Base-by-base conservation (phyloP, 1,139 yeast genomes). In the Yamadazyma dendronema region DNA sequence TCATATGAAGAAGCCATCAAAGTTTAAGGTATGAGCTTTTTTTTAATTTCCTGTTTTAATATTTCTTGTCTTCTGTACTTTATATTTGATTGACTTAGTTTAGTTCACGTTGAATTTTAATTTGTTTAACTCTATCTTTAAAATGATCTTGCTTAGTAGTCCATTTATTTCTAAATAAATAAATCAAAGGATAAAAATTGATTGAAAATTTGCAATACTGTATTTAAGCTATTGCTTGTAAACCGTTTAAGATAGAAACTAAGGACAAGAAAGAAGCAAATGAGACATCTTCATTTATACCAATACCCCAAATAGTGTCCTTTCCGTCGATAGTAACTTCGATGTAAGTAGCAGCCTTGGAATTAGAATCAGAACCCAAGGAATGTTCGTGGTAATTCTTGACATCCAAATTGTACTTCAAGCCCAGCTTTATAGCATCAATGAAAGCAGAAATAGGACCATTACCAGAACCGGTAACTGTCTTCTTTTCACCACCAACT, bases 181-280 rank as follows among this genome's bases (percentile, higher is more conserved):
- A n/a, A n/a, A n/a, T n/a, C n/a, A n/a, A 21, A 21, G 23, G 7
- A 21, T 21, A 21, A 11, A 24, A 24, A 24, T 27, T 12, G 17
- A 27, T 4, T 12, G 12, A 27, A 27, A 8, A 12, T 25, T n/a
- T 8, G n/a, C 7, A 25, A 25, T 5, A 25, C 7, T 5, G n/a
- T 5, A 26, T 6, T 26, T 14, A 13, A 26, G 4, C 17, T 14
- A 16, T 26, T n/a, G 21, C 33, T 9, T 40, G 28, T 43, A 72
- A 59, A 33, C 67, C 67, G 49, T 88, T 89, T 44, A 88, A 70
- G 38, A 87, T 80, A 30, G 95, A 81, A 31, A 89, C 63, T 40
- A 90, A 74, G 13, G 97, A 86, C 52, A 80, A 76, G 65, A 87
- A 79, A 3, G 75, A 67, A n/a, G 77, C 72, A 54, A 68, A 66